Evolutionary conservation across 441 rosid genomes (phyloP), one percentile per base, ranked within the genome.

Genomic region (Adansonia rubrostipa): DNA sequence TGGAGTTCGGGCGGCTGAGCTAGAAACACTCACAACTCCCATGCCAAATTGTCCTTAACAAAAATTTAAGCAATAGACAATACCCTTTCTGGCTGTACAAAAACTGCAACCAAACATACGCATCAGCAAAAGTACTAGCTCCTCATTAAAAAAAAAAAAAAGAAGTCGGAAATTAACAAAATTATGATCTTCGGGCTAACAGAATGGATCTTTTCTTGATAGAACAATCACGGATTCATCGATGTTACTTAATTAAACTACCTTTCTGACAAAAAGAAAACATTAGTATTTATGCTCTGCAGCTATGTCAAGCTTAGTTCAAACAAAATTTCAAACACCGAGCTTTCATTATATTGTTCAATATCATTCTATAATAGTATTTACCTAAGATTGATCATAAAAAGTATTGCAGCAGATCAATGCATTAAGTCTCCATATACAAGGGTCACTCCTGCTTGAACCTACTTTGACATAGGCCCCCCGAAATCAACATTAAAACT

Each of bases 11-110:
- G 97, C 85, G 78, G 94, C 94, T 74, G 99, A 88, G 84, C 94
- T 92, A 78, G 98, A 92, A 71, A 92, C 81, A 76, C 88, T 87
- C 71, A 95, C 90, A 85, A 92, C 96, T 90, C 94, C 98, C 99
- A 95, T 95, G 61, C 86, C 91, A 78, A 86, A 73, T 71, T 79
- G 19, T 67, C 63, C 4, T 17, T 9, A 19, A 63, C 24, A 22
- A 68, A 54, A 76, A 40, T 33, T 47, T 58, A 75, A 40, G 6
- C n/a, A 33, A 33, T 14, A 22, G 4, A 10, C 19, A 10, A 67
- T 19, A 56, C 77, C 14, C 64, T 69, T 77, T 69, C 77, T 48
- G 75, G 45, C 73, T 65, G 51, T 71, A 66, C 61, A 76, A 53
- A 76, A 11, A 20, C 89, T 87, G 89, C 84, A 85, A 64, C 28